Conservation (phyloP, 2,329 filamentous ascomycete species). For the Gaeumannomyces sp. region DNA sequence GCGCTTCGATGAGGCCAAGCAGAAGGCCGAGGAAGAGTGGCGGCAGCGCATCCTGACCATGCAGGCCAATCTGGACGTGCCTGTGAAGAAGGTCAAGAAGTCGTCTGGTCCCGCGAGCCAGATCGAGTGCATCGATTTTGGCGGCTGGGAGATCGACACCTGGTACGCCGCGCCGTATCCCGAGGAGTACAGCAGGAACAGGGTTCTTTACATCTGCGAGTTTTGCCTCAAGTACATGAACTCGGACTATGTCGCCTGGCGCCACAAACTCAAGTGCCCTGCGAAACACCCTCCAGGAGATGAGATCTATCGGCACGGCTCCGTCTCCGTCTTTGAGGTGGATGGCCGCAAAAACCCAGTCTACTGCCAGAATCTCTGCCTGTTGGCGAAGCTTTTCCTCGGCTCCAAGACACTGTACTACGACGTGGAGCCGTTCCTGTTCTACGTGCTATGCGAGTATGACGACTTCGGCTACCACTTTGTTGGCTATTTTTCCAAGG, state of each 20-base stretch:
- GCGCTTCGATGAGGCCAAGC: constrained; percentile 82
- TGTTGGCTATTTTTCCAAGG: constrained; percentile 98
- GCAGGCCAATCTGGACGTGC: constrained; percentile 58
- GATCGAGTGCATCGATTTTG: constrained; percentile 98
- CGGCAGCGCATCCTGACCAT: constrained; percentile 55
- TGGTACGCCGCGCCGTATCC: constrained; percentile 99
- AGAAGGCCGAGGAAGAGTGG: constrained; percentile 90
- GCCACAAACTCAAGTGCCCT: constrained; percentile 94
- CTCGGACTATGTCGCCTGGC: constrained; percentile 95
- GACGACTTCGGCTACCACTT: constrained; percentile 91
- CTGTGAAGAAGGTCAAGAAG: constrained; percentile 64
- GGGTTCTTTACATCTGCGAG: constrained; percentile 97
- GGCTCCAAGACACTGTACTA: constrained; percentile 98
- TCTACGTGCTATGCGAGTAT: constrained; percentile 95
- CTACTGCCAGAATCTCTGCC: constrained; percentile 97
- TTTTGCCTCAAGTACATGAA: constrained; percentile 99
- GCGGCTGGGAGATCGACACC: constrained; percentile 95
- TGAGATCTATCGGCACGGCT: constrained; percentile 89
- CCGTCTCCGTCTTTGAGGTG: constrained; percentile 94
- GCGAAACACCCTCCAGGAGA: constrained; percentile 96
- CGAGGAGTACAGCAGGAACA: constrained; percentile 95
- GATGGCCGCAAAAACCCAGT: constrained; percentile 95
- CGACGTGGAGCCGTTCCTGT: constrained; percentile 93
- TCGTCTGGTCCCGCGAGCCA: constrained; percentile 83
- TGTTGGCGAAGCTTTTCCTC: constrained; percentile 94